Percentiles rank a stretch among this genome's conserved stretches.
These are phyloP conservation scores for Quercus lobata DNA, from an alignment of 331 rosid genomes.

Conservation along the genomic window DNA sequence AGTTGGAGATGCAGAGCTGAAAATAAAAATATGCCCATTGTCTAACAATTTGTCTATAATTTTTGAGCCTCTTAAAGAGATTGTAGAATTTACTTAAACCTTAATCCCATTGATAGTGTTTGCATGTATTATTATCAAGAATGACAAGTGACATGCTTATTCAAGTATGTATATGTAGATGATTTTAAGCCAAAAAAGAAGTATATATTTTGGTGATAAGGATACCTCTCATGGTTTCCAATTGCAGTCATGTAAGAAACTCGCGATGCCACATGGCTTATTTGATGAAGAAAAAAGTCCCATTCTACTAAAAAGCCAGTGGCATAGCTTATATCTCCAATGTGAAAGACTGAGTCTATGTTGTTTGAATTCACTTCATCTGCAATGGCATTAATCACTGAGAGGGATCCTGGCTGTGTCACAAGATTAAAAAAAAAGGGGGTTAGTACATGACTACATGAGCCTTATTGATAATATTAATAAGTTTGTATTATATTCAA, in stretches of 20 bases:
- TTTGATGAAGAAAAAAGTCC: conserved; percentile 75
- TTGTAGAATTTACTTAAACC: too few species aligned
- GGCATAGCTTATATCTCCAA: conserved; percentile 94
- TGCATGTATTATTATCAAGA: not conserved
- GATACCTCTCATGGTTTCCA: conserved; percentile 93
- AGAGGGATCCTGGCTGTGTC: conserved; percentile 74
- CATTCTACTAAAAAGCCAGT: conserved; percentile 86
- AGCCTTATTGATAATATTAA: too few species aligned
- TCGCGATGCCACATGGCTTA: conserved; percentile 58
- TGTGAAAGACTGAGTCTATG: conserved; percentile 65
- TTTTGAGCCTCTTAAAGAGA: too few species aligned
- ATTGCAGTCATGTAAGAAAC: conserved; percentile 88
- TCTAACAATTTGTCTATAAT: too few species aligned
- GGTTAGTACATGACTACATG: not conserved
- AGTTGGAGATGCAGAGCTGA: too few species aligned
- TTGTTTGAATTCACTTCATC: conserved; percentile 41
- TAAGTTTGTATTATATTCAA: too few species aligned
- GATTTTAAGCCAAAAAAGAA: not conserved
- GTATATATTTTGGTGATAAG: not conserved
- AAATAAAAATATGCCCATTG: too few species aligned
- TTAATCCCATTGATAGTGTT: not conserved
- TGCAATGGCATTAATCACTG: conserved; percentile 55
- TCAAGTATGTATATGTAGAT: not conserved
- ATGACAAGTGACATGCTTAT: not conserved
- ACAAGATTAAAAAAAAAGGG: not conserved